Percentiles rank a stretch among this genome's conserved stretches.
Conservation (phyloP, 1,284 basidiomycete species). For the Ustilago crameri region DNA sequence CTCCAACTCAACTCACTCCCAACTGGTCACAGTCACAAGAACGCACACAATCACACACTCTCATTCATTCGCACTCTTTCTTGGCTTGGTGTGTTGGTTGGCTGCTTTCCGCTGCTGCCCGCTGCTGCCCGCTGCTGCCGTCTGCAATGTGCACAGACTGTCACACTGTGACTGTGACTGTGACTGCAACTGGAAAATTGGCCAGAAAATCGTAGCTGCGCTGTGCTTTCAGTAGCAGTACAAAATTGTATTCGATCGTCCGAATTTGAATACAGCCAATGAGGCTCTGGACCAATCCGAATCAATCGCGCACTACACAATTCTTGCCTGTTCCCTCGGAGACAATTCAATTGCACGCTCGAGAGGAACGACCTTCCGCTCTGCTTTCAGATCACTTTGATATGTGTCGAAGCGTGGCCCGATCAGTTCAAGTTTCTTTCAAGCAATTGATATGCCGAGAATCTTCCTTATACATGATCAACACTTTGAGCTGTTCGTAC, state of each 20-base stretch:
- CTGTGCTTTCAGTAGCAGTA: no score
- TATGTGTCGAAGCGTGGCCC: background rate
- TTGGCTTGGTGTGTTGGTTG: constrained; percentile 3
- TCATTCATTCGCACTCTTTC: constrained; percentile 1
- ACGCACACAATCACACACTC: background rate
- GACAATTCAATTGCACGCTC: no score
- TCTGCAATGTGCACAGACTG: no score
- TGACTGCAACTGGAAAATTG: no score
- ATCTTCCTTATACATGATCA: no score
- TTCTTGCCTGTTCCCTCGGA: background rate
- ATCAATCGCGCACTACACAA: background rate
- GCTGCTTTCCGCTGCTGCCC: background rate
- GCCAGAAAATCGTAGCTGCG: no score
- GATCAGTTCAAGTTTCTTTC: no score
- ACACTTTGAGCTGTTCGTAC: no score
- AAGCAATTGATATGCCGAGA: no score
- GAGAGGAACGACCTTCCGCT: no score
- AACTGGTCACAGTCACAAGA: constrained; percentile 1
- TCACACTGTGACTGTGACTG: no score
- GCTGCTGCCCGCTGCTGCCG: background rate
- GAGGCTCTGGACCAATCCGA: background rate
- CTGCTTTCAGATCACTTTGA: constrained; percentile 1
- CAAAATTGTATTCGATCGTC: constrained; percentile 2
- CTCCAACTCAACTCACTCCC: background rate
- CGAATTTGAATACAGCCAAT: background rate